These are phyloP conservation scores for Skeletonema potamos DNA, from an alignment of 108 stramenopile species.

Conservation along the genomic window DNA sequence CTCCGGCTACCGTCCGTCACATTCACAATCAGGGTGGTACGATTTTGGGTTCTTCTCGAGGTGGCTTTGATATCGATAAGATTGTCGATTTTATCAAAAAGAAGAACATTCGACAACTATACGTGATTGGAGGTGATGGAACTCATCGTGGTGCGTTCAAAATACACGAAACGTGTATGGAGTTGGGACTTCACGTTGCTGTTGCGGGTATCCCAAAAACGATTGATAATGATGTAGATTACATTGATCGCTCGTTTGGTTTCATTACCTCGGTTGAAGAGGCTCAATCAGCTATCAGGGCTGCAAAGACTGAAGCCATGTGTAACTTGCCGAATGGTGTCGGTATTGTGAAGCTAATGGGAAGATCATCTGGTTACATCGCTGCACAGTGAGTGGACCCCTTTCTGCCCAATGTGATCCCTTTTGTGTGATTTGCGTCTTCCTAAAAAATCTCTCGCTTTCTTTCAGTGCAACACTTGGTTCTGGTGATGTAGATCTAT, in stretches of 20 bases:
- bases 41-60: slow-evolving; percentile 88
- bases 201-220: slow-evolving; percentile 96
- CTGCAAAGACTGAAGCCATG: slow-evolving; percentile 92
- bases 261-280: slow-evolving; percentile 92
- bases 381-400: slow-evolving; percentile 64
- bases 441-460: not conserved
- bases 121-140: slow-evolving; percentile 98
- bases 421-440: not conserved
- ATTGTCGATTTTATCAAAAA: slow-evolving; percentile 74
- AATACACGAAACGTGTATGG: slow-evolving; percentile 91
- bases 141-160: slow-evolving; percentile 94
- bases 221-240: slow-evolving; percentile 92
- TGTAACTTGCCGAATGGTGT: slow-evolving; percentile 96
- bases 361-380: slow-evolving; percentile 91
- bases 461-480: slow-evolving; percentile 77
- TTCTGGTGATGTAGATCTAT: slow-evolving; percentile 92
- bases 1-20: slow-evolving; percentile 74
- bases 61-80: slow-evolving; percentile 94
- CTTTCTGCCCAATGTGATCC: not conserved
- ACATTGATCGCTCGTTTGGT: slow-evolving; percentile 96
- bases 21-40: slow-evolving; percentile 97
- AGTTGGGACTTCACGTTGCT: slow-evolving; percentile 85
- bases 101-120: slow-evolving; percentile 83
- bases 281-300: slow-evolving; percentile 84
- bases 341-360: slow-evolving; percentile 98